Evolutionary conservation across 2,329 filamentous ascomycete genomes (phyloP).

Genomic region (Calonectria pseudoreteaudii): DNA sequence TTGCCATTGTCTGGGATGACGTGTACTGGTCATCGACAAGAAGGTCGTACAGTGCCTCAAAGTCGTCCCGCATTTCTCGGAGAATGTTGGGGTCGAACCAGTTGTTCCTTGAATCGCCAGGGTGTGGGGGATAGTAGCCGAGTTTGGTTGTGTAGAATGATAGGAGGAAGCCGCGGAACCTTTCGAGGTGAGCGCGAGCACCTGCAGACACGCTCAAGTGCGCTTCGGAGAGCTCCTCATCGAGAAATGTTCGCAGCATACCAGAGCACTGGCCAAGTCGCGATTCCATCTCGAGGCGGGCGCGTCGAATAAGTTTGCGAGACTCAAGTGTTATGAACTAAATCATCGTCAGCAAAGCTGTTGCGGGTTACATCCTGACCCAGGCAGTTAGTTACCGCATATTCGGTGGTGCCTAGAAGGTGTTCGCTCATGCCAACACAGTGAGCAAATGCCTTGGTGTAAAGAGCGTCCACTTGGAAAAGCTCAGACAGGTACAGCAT

Average conservation of each 20-base stretch:
- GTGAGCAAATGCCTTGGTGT: constrained; percentile 80
- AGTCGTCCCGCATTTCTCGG: constrained; percentile 74
- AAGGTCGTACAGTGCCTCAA: constrained; percentile 77
- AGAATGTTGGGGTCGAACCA: constrained; percentile 70
- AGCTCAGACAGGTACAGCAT: constrained; percentile 76
- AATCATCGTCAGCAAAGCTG: constrained; percentile 36
- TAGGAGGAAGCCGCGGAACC: constrained; percentile 77
- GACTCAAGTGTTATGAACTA: constrained; percentile 65
- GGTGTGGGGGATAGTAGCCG: constrained; percentile 77
- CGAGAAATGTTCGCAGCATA: constrained; percentile 75
- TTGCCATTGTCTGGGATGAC: constrained; percentile 60
- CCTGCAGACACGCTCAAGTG: constrained; percentile 73
- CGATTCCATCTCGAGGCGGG: constrained; percentile 73
- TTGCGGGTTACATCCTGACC: constrained; percentile 5
- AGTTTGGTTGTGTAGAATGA: constrained; percentile 75
- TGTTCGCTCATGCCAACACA: constrained; percentile 81
- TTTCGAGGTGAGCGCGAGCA: constrained; percentile 75
- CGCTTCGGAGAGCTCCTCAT: constrained; percentile 75
- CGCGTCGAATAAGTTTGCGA: constrained; percentile 73
- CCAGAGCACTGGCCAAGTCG: constrained; percentile 68
- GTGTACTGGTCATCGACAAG: constrained; percentile 73
- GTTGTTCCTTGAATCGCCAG: constrained; percentile 47
- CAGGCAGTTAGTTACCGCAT: constrained; percentile 61
- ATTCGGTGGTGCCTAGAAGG: constrained; percentile 68
- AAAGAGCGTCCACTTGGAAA: constrained; percentile 72